These are phyloP conservation scores for Lentithecium fluviatile DNA, from an alignment of 495 filamentous ascomycete species.

Conservation along the genomic window DNA sequence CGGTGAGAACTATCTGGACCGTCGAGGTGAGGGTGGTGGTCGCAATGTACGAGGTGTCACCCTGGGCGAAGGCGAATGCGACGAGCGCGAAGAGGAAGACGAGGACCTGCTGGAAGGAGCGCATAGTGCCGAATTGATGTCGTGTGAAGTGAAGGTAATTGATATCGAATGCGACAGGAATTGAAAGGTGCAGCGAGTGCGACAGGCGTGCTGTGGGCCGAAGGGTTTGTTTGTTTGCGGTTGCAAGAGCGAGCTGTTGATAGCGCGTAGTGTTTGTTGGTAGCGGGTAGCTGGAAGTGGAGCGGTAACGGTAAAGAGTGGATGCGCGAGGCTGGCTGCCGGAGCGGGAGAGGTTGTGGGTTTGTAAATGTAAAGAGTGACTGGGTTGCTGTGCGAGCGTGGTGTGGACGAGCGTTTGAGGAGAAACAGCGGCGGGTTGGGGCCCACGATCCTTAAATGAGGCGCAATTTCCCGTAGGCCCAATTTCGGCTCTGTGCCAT, in stretches of 20 bases:
- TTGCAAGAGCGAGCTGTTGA: too few species aligned
- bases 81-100: constrained; percentile 26
- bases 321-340: constrained; percentile 29
- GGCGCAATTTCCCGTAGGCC: constrained; percentile 29
- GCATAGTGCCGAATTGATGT: constrained; percentile 16
- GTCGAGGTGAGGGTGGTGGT: constrained; percentile 34
- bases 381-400: constrained; percentile 15
- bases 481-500: constrained; percentile 21
- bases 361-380: constrained; percentile 26
- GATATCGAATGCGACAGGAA: constrained; percentile 19
- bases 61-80: constrained; percentile 28
- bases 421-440: constrained; percentile 26
- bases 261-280: too few species aligned
- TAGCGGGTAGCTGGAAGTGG: not conserved
- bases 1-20: constrained; percentile 33
- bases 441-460: constrained; percentile 18
- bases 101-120: constrained; percentile 26
- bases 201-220: not conserved
- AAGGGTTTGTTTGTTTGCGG: not conserved
- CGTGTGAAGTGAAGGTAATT: constrained; percentile 4
- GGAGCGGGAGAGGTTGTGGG: constrained; percentile 7
- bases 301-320: constrained; percentile 20
- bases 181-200: not conserved
- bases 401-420: constrained; percentile 13
- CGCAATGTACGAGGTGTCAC: constrained; percentile 19